These are phyloP conservation scores for Xylaria grammica DNA, from an alignment of 495 filamentous ascomycete species.

Conservation along the genomic window DNA sequence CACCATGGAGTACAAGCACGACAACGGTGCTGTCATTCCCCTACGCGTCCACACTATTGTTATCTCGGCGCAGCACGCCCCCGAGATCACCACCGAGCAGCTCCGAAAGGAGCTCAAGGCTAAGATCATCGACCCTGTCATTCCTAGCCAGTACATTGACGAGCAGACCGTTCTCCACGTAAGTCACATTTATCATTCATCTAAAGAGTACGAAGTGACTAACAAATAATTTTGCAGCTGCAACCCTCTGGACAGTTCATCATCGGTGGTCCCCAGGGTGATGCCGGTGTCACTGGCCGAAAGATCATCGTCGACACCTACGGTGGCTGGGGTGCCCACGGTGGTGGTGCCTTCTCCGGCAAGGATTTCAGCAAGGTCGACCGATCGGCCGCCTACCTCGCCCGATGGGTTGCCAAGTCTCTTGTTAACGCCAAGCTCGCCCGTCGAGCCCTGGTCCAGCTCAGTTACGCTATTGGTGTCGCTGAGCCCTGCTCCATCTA, in stretches of 20 bases:
- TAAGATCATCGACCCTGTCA: constrained; percentile 95
- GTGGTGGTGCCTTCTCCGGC: constrained; percentile 99
- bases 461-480: constrained; percentile 99
- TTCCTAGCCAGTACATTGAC: constrained; percentile 89
- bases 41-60: constrained; percentile 94
- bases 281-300: constrained; percentile 96
- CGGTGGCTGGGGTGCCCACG: constrained; percentile 99
- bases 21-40: constrained; percentile 91
- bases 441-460: constrained; percentile 91
- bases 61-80: constrained; percentile 91
- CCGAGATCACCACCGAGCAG: constrained; percentile 87
- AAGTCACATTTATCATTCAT: constrained; percentile 36
- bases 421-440: constrained; percentile 86
- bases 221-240: constrained; percentile 58
- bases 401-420: constrained; percentile 98
- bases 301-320: constrained; percentile 99
- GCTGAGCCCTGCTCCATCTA: constrained; percentile 93
- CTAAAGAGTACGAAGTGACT: not conserved
- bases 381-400: constrained; percentile 95
- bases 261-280: constrained; percentile 98
- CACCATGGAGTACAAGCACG: constrained; percentile 97
- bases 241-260: constrained; percentile 99
- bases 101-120: constrained; percentile 93
- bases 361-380: constrained; percentile 99
- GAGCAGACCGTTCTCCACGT: constrained; percentile 94